Evolutionary conservation across 106 monocot species (phyloP), one percentile per base, ranked within the genome.

Genomic region (Phalaenopsis aphrodite): DNA sequence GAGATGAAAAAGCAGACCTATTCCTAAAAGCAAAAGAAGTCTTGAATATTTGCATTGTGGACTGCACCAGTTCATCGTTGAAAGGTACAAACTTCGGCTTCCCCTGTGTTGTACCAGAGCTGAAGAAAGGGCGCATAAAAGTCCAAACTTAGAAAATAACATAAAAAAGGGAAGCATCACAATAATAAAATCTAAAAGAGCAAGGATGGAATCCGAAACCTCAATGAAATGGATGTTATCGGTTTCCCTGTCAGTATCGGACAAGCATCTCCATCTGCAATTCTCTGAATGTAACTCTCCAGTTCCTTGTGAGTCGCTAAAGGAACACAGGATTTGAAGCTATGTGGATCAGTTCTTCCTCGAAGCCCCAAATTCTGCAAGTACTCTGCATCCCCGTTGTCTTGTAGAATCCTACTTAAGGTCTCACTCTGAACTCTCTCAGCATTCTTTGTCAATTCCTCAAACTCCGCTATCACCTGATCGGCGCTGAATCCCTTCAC

Each of bases 311-410:
- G 94, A 48, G 89, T 89, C 18, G 90, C 83, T 46, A 98, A 39
- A 36, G 97, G 97, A 45, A 98, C 85, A 64, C 91, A 87, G 4
- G 88, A 84, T 77, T 84, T 90, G 85, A 89, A 98, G 83, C 90
- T 98, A 65, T 84, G 79, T 2, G 81, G 79, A 81, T 98, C 97
- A 3, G 89, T 94, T 65, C 92, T 83, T 16, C 90, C 90, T 36
- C 69, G 84, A 19, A 98, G 92, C 5, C 97, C 97, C n/a, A 86
- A 75, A 23, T 52, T 79, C 73, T 49, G 81, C 80, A 98, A 82
- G 83, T 98, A 98, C 86, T 98, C 92, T 0, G 90, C 86, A 17
- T 84, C 90, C 4, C 80, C 79, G 56, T 98, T 98, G 76, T 91
- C 86, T 24, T 85, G 86, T 1, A 98, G 88, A 56, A 98, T 94